These are phyloP conservation scores for Colletotrichum melonis DNA, from an alignment of 2,329 filamentous ascomycete species.

Conservation along the genomic window DNA sequence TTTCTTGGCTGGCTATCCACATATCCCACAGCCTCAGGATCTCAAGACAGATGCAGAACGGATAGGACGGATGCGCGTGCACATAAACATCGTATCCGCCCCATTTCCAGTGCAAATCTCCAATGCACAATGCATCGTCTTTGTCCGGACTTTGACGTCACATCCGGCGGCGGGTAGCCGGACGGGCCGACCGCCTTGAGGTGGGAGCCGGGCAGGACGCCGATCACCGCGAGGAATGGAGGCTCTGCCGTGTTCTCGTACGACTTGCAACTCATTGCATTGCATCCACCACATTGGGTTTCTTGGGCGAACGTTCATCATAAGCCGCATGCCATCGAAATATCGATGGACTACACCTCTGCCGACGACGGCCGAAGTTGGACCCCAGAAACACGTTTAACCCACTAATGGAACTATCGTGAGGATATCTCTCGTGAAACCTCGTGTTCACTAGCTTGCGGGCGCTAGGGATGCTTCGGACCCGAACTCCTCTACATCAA, in stretches of 20 bases:
- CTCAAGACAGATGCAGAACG: not conserved
- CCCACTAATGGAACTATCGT: not conserved
- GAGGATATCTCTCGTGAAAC: not conserved
- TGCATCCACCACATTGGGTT: not conserved
- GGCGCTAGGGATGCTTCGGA: not conserved
- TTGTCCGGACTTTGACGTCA: not conserved
- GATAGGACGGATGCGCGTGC: not conserved
- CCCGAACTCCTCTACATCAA: not conserved
- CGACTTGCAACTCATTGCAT: not conserved
- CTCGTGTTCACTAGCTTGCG: not conserved
- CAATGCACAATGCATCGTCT: not conserved
- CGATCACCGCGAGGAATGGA: not conserved
- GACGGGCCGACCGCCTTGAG: not conserved
- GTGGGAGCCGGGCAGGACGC: not conserved
- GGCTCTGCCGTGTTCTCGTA: slow-evolving; percentile 4
- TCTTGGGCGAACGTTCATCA: not conserved
- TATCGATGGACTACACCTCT: not conserved
- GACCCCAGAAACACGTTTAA: too few relatives aligned
- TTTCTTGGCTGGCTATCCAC: not conserved
- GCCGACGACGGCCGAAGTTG: not conserved
- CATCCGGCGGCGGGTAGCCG: not conserved
- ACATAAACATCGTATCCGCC: not conserved
- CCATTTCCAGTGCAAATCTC: slow-evolving; percentile 1
- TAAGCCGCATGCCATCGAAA: not conserved
- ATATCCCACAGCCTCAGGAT: not conserved